phyloP scores from a whole-genome alignment of 352 stramenopile species.

The Phytophthora cactorum region DNA sequence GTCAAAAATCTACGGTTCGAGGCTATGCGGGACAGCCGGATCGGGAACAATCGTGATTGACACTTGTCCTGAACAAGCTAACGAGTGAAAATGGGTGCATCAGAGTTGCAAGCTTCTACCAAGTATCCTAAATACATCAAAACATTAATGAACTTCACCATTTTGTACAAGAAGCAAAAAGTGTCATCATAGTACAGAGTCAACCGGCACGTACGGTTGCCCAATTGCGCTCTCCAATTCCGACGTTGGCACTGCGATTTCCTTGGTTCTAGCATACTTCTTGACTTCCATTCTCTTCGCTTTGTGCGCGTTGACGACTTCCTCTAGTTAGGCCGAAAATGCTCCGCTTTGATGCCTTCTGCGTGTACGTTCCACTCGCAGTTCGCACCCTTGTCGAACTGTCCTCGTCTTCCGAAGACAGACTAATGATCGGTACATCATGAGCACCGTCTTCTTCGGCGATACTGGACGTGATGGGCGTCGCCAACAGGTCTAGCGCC shows the following conservation, averaged over 20 bases:
- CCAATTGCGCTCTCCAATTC: constrained; percentile 21
- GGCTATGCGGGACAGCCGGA: constrained; percentile 70
- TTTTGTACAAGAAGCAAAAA: constrained; percentile 2
- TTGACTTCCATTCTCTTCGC: constrained; percentile 31
- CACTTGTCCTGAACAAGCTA: constrained; percentile 40
- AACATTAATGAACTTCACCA: too few species aligned
- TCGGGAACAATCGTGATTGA: constrained; percentile 78
- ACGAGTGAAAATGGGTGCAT: background rate
- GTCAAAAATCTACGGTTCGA: constrained; percentile 75
- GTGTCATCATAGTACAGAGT: constrained; percentile 11
- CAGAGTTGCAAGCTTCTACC: background rate
- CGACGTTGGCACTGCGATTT: constrained; percentile 19
- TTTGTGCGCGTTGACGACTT: constrained; percentile 35
- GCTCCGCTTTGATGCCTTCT: constrained; percentile 31
- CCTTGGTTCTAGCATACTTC: constrained; percentile 15
- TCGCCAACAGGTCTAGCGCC: constrained; percentile 32
- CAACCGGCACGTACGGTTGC: background rate
- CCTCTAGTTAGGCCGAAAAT: constrained; percentile 32
- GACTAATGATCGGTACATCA: constrained; percentile 25
- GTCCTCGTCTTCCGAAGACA: constrained; percentile 31
- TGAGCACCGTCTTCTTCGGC: constrained; percentile 25
- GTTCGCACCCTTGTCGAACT: constrained; percentile 24
- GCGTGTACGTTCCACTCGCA: constrained; percentile 36
- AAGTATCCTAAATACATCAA: too few species aligned
- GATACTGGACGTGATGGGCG: constrained; percentile 33